A percentile compares a stretch with the other conserved stretches of the same genome.
Evolutionary conservation across 192 early-diverging fungal genomes (phyloP).

Genomic region (Coemansia sp.): DNA sequence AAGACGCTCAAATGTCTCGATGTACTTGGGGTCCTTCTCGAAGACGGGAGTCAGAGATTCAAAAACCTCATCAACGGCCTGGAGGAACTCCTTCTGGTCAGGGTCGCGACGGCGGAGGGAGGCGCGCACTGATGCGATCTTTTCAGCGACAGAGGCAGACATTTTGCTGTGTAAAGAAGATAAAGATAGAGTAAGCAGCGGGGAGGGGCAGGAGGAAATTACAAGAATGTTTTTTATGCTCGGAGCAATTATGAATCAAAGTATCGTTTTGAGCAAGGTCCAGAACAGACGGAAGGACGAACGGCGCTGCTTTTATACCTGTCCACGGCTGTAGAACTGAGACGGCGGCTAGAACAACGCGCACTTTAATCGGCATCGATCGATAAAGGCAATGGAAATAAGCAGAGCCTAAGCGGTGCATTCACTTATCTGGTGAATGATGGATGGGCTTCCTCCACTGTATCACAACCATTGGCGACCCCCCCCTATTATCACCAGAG

Average conservation of each 20-base stretch:
- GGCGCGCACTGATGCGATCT: constrained; percentile 40
- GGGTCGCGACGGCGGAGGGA: constrained; percentile 46
- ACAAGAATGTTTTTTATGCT: neutral
- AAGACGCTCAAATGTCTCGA: constrained; percentile 55
- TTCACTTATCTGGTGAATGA: neutral
- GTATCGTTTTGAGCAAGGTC: neutral
- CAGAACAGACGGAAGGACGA: neutral
- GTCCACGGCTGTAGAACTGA: neutral
- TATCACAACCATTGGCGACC: neutral
- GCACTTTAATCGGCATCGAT: constrained; percentile 4
- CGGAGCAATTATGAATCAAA: neutral
- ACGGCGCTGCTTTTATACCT: neutral
- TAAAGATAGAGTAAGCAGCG: too few relatives aligned
- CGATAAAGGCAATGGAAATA: neutral
- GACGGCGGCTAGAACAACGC: neutral
- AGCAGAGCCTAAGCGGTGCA: neutral
- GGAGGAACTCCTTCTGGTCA: constrained; percentile 56
- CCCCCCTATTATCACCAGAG: neutral
- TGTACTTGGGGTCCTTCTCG: constrained; percentile 51
- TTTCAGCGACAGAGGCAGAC: constrained; percentile 34
- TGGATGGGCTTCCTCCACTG: too few relatives aligned
- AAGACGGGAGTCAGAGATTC: constrained; percentile 56
- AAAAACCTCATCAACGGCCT: constrained; percentile 58
- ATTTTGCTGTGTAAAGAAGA: constrained; percentile 6
- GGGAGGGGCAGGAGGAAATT: neutral